Percentiles rank a stretch among this genome's conserved stretches.
phyloP scores from a whole-genome alignment of 768 basidiomycete species.

The Lentinus brumalis region DNA sequence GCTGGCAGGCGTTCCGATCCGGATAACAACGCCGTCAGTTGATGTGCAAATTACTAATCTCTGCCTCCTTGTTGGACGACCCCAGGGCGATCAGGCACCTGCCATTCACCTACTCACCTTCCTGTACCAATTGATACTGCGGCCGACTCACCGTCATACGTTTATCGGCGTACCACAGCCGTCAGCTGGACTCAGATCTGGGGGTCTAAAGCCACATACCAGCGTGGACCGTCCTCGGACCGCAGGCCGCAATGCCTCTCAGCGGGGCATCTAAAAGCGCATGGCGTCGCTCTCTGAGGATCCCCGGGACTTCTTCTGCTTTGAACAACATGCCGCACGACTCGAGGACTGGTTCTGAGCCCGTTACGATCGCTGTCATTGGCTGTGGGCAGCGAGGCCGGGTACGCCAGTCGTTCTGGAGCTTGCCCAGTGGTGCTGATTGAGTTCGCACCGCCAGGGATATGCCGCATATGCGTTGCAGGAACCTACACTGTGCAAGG shows the following conservation, averaged over 20 bases:
- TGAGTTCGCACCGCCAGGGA: conserved; percentile 38
- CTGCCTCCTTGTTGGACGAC: conserved; percentile 8
- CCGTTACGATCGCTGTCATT: conserved; percentile 73
- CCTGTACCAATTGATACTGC: conserved; percentile 1
- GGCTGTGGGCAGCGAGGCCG: conserved; percentile 85
- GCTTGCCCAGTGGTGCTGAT: neutral
- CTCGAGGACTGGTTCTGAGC: conserved; percentile 26
- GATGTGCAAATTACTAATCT: conserved; percentile 7
- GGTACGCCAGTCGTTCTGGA: conserved; percentile 40
- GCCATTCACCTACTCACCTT: neutral
- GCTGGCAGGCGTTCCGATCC: neutral
- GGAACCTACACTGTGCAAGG: conserved; percentile 64
- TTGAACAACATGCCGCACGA: conserved; percentile 26
- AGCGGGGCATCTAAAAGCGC: conserved; percentile 21
- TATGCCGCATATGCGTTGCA: conserved; percentile 66
- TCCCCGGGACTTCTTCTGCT: conserved; percentile 1
- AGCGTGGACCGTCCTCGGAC: neutral
- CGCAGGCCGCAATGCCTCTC: conserved; percentile 16
- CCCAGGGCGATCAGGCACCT: conserved; percentile 16
- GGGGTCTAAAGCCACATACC: neutral
- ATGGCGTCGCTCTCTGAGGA: conserved; percentile 17
- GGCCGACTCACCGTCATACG: neutral
- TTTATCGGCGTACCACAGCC: neutral
- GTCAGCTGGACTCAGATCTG: conserved; percentile 4
- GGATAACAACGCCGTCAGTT: neutral